Evolutionary conservation across 139 green algal genomes (phyloP).

Genomic region (Eudorina sp.): DNA sequence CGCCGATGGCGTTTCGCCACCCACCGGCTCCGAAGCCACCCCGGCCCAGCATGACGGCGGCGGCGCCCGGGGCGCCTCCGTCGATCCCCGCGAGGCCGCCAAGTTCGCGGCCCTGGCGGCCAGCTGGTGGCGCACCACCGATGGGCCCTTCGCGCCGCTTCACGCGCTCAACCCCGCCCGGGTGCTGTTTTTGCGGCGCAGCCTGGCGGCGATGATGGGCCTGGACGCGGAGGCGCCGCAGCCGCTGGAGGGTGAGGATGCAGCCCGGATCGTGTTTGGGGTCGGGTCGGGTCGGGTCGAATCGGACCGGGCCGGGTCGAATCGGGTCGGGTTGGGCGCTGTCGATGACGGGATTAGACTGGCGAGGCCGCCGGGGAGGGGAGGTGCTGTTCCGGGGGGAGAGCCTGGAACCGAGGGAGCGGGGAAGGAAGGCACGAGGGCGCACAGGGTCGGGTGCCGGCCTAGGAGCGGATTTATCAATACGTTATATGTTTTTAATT

Average conservation of each 20-base stretch:
- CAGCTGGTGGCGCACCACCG: conserved; percentile 84
- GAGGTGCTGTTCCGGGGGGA: too few relatives aligned
- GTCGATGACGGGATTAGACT: too few relatives aligned
- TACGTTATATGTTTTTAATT: too few relatives aligned
- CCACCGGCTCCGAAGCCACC: neutral
- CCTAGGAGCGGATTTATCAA: too few relatives aligned
- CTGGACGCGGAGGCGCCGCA: conserved; percentile 12
- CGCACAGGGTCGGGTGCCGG: too few relatives aligned
- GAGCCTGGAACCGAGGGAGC: too few relatives aligned
- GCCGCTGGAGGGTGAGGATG: neutral
- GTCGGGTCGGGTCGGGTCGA: neutral
- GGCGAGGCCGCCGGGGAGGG: too few relatives aligned
- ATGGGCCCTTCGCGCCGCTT: conserved; percentile 85
- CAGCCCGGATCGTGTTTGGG: neutral
- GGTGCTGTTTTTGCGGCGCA: conserved; percentile 79
- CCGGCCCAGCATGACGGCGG: neutral
- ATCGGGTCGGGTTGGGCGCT: too few relatives aligned
- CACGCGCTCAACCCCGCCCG: conserved; percentile 91
- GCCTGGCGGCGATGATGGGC: conserved; percentile 59
- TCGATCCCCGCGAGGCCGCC: conserved; percentile 78
- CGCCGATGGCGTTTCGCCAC: neutral
- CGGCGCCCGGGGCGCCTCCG: conserved; percentile 43
- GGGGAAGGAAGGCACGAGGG: too few relatives aligned
- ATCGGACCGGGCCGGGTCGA: too few relatives aligned
- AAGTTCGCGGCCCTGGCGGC: conserved; percentile 87